Evolutionary conservation across 805 yeast genomes (phyloP).

Genomic region (Yamadazyma laniorum): DNA sequence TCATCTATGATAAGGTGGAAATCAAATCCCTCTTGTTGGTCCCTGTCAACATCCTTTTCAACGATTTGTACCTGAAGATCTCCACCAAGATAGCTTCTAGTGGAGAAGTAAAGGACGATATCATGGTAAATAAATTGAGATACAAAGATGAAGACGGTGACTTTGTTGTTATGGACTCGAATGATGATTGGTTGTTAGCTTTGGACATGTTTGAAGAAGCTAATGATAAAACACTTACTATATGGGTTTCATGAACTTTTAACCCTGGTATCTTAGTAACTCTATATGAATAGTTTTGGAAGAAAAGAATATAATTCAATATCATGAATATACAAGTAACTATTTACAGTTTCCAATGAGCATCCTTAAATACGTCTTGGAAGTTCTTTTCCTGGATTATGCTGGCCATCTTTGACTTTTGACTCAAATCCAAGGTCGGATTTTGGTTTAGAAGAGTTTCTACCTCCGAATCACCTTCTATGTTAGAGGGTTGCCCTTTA

Average conservation of each 20-base stretch:
- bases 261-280: no score
- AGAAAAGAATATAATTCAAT: not conserved
- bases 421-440: slow-evolving; percentile 23
- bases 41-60: slow-evolving; percentile 27
- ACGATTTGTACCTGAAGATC: slow-evolving; percentile 65
- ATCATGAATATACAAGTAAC: slow-evolving; percentile 4
- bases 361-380: slow-evolving; percentile 12
- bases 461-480: slow-evolving; percentile 9
- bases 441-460: slow-evolving; percentile 21
- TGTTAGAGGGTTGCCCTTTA: slow-evolving; percentile 25
- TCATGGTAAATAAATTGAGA: slow-evolving; percentile 55
- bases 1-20: slow-evolving; percentile 33
- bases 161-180: slow-evolving; percentile 76
- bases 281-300: no score
- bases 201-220: slow-evolving; percentile 54
- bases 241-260: slow-evolving; percentile 36
- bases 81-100: slow-evolving; percentile 48
- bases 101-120: slow-evolving; percentile 53
- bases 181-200: slow-evolving; percentile 88
- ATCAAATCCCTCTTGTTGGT: slow-evolving; percentile 28
- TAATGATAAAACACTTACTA: slow-evolving; percentile 27
- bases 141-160: slow-evolving; percentile 97
- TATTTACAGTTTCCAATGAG: slow-evolving; percentile 17
- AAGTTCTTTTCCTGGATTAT: slow-evolving; percentile 15
- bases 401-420: slow-evolving; percentile 31